Conservation (phyloP, 208 protist species). For the Leptomonas pyrrhocoris region DNA sequence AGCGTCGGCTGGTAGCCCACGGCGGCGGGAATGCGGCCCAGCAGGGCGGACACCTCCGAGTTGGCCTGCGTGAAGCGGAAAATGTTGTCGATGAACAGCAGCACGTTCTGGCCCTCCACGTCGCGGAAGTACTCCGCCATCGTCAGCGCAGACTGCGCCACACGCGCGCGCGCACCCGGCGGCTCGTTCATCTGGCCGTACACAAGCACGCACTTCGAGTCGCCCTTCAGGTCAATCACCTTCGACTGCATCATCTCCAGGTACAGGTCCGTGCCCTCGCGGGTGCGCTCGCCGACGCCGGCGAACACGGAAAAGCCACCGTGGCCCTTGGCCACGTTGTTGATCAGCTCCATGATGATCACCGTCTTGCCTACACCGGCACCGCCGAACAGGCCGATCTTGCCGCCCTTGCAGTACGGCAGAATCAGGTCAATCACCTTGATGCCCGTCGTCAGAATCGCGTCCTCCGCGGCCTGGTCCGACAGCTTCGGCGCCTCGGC, state of each 20-base stretch:
- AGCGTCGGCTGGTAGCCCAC: slow-evolving; percentile 99
- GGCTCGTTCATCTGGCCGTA: slow-evolving; percentile 99
- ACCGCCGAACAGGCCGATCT: too few species aligned
- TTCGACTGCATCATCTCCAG: slow-evolving; percentile 98
- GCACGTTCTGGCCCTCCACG: slow-evolving; percentile 97
- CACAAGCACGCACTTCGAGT: slow-evolving; percentile 98
- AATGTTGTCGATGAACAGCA: slow-evolving; percentile 99
- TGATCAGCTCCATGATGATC: slow-evolving; percentile 99
- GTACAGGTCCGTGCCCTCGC: slow-evolving; percentile 98
- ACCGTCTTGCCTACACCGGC: slow-evolving; percentile 99
- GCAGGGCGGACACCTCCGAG: slow-evolving; percentile 98
- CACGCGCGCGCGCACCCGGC: slow-evolving; percentile 97
- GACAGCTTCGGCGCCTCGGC: slow-evolving; percentile 92
- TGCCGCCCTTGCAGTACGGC: slow-evolving; percentile 98
- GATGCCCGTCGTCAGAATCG: slow-evolving; percentile 98
- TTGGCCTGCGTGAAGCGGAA: slow-evolving; percentile 99
- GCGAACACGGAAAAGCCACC: slow-evolving; percentile 99
- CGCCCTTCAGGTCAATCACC: slow-evolving; percentile 93
- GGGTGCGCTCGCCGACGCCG: slow-evolving; percentile 98
- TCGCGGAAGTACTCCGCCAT: slow-evolving; percentile 99
- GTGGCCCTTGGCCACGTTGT: slow-evolving; percentile 98
- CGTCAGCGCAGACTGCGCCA: slow-evolving; percentile 97
- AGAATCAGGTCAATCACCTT: slow-evolving; percentile 99
- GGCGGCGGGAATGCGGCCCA: slow-evolving; percentile 98
- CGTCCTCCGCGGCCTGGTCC: slow-evolving; percentile 93